A percentile compares a stretch with the other conserved stretches of the same genome.
phyloP scores from a whole-genome alignment of 331 rosid genomes.

The Quercus lobata region DNA sequence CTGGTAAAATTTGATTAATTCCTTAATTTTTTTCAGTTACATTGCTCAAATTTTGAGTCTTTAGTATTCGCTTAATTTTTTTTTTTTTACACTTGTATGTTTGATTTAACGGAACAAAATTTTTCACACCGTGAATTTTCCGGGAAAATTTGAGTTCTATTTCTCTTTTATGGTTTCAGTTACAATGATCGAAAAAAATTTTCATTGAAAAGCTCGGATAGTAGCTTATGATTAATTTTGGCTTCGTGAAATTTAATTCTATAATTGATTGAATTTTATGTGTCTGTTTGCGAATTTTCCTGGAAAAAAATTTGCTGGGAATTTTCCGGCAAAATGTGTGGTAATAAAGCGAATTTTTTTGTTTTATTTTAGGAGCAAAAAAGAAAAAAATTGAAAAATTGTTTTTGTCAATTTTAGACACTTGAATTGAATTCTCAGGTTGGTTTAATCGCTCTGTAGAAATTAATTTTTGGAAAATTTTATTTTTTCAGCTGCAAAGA shows the following conservation, averaged over 20 bases:
- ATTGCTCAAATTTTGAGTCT: neutral
- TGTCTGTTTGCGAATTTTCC: neutral
- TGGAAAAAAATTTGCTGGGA: too few relatives aligned
- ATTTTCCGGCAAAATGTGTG: neutral
- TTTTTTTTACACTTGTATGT: too few relatives aligned
- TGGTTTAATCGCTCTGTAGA: too few relatives aligned
- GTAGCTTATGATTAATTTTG: neutral
- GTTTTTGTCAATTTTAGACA: neutral
- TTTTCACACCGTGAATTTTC: too few relatives aligned
- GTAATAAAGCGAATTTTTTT: too few relatives aligned
- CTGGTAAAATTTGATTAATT: neutral
- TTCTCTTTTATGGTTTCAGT: neutral
- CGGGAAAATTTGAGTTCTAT: too few relatives aligned
- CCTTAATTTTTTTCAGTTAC: neutral
- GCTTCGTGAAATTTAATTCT: neutral
- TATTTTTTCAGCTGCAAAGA: neutral
- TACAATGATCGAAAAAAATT: neutral
- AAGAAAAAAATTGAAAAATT: neutral
- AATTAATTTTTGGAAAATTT: too few relatives aligned
- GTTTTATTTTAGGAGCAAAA: neutral
- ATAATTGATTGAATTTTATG: neutral
- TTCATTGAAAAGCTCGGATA: neutral
- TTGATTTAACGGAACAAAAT: too few relatives aligned
- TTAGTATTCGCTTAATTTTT: too few relatives aligned
- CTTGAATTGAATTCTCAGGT: too few relatives aligned